Evolutionary conservation across 2,329 filamentous ascomycete genomes (phyloP).

Genomic region (Penicillium aurantiogriseum): DNA sequence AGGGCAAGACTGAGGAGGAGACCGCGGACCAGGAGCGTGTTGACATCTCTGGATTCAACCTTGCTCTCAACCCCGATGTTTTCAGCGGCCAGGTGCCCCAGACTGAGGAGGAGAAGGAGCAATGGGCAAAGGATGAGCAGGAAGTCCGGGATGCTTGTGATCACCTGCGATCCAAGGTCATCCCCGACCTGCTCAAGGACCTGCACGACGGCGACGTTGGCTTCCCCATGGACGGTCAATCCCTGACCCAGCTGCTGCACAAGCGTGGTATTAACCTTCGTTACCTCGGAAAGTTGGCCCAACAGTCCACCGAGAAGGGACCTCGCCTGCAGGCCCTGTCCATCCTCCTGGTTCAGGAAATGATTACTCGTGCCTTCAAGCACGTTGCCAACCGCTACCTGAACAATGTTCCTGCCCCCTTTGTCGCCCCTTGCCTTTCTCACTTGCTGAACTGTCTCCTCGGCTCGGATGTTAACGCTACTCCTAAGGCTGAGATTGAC

Average conservation of each 20-base stretch:
- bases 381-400: conserved; percentile 80
- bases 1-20: conserved; percentile 42
- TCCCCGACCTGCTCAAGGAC: conserved; percentile 83
- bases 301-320: conserved; percentile 64
- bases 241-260: conserved; percentile 82
- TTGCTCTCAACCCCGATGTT: conserved; percentile 89
- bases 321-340: conserved; percentile 73
- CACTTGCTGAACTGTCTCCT: conserved; percentile 94
- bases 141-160: conserved; percentile 82
- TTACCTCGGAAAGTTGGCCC: conserved; percentile 84
- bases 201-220: conserved; percentile 89
- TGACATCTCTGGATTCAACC: conserved; percentile 82
- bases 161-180: conserved; percentile 71
- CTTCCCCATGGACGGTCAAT: conserved; percentile 98
- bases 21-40: conserved; percentile 63
- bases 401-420: conserved; percentile 72
- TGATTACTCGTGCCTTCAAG: conserved; percentile 95
- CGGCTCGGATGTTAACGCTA: conserved; percentile 71
- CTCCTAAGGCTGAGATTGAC: conserved; percentile 76
- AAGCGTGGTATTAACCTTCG: conserved; percentile 96
- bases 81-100: conserved; percentile 91
- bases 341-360: conserved; percentile 80
- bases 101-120: conserved; percentile 82
- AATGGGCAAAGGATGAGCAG: conserved; percentile 79
- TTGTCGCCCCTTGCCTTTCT: conserved; percentile 74